Evolutionary conservation across 495 filamentous ascomycete genomes (phyloP).

Genomic region (Poronia punctata): DNA sequence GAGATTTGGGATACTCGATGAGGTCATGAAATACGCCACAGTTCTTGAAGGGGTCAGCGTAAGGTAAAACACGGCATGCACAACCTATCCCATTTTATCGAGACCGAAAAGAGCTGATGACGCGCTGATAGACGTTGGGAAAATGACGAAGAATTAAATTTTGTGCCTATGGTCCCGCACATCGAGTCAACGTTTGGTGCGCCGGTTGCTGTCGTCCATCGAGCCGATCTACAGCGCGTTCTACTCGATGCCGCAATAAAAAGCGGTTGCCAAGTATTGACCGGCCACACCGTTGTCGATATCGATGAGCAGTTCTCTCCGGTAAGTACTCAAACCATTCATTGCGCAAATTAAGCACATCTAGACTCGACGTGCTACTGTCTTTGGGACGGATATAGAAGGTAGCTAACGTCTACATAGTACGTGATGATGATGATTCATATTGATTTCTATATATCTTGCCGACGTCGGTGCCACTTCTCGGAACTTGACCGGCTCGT

Average conservation of each 20-base stretch:
- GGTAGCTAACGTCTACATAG: slow-evolving; percentile 2
- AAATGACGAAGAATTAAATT: slow-evolving; percentile 9
- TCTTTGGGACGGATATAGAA: too few relatives aligned
- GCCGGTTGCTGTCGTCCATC: slow-evolving; percentile 13
- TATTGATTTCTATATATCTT: too few relatives aligned
- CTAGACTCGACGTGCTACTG: too few relatives aligned
- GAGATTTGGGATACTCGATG: slow-evolving; percentile 50
- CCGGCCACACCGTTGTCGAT: slow-evolving; percentile 1
- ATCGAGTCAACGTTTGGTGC: slow-evolving; percentile 9
- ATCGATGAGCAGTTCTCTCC: slow-evolving; percentile 2
- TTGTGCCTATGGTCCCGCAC: slow-evolving; percentile 5
- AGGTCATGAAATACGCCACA: slow-evolving; percentile 48
- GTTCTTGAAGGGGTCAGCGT: slow-evolving; percentile 7
- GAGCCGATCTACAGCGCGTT: slow-evolving; percentile 10
- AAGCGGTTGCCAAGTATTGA: slow-evolving; percentile 2
- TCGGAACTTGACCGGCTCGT: too few relatives aligned
- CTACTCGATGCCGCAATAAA: slow-evolving; percentile 4
- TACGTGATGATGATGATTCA: neutral
- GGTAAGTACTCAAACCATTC: neutral
- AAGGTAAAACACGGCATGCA: slow-evolving; percentile 1
- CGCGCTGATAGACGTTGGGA: slow-evolving; percentile 14
- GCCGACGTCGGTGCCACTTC: too few relatives aligned
- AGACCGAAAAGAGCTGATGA: too few relatives aligned
- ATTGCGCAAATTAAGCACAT: neutral
- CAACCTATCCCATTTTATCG: too few relatives aligned